Evolutionary conservation across 2,329 filamentous ascomycete genomes (phyloP).

Genomic region (Mycosphaerelloides madeirae): DNA sequence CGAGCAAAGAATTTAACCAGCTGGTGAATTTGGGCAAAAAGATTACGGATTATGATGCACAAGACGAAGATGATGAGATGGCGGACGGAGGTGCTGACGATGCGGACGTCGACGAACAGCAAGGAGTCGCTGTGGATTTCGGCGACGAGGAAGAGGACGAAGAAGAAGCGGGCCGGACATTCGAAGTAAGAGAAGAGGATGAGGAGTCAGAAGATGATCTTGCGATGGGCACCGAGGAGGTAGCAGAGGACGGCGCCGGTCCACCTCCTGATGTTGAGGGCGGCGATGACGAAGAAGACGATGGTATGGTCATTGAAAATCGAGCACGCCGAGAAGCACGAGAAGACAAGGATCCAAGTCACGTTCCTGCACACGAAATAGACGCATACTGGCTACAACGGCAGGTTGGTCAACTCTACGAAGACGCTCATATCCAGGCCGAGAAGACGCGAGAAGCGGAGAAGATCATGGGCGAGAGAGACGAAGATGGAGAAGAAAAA

Average conservation of each 20-base stretch:
- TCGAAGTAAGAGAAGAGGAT: conserved; percentile 81
- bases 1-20: conserved; percentile 91
- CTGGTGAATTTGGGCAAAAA: conserved; percentile 95
- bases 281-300: conserved; percentile 60
- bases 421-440: conserved; percentile 87
- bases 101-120: conserved; percentile 81
- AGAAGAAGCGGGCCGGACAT: conserved; percentile 72
- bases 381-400: conserved; percentile 97
- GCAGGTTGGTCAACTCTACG: conserved; percentile 81
- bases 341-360: conserved; percentile 50
- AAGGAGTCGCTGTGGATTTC: conserved; percentile 96
- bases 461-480: conserved; percentile 70
- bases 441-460: conserved; percentile 86
- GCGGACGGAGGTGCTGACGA: conserved; percentile 62
- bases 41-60: conserved; percentile 95
- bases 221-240: conserved; percentile 36
- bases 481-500: conserved; percentile 73
- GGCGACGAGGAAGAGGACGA: conserved; percentile 79
- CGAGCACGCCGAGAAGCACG: conserved; percentile 47
- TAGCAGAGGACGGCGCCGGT: conserved; percentile 45
- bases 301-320: conserved; percentile 80
- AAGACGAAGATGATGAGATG: conserved; percentile 90
- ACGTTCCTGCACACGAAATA: conserved; percentile 79
- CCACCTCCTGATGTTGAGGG: conserved; percentile 40
- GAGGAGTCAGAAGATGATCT: conserved; percentile 68